Conservation (phyloP, 2,329 filamentous ascomycete genomes). For the Dactylellina leptospora region DNA sequence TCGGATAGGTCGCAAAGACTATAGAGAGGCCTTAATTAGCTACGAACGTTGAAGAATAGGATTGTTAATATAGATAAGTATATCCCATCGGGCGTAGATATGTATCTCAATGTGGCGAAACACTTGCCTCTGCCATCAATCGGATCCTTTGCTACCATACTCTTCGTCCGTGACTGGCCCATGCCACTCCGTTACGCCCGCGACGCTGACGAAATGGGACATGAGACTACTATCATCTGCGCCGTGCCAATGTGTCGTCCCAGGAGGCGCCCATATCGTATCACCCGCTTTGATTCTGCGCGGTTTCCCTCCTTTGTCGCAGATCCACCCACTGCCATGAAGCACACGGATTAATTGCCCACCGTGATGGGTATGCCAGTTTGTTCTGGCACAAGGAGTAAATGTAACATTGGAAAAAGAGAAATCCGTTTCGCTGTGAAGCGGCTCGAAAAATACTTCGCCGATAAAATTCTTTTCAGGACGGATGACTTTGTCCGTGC, state of each 20-base stretch:
- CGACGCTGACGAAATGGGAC: conserved; percentile 61
- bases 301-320: conserved; percentile 61
- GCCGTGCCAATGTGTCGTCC: conserved; percentile 64
- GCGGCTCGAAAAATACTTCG: conserved; percentile 58
- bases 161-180: conserved; percentile 60
- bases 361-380: conserved; percentile 63
- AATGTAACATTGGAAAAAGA: conserved; percentile 61
- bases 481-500: neutral
- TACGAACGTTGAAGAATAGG: too few species aligned
- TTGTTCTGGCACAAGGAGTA: conserved; percentile 62
- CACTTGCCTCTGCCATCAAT: too few species aligned
- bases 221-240: conserved; percentile 61
- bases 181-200: conserved; percentile 61
- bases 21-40: too few species aligned
- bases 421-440: conserved; percentile 57
- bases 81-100: too few species aligned
- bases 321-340: conserved; percentile 62
- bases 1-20: too few species aligned
- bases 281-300: conserved; percentile 61
- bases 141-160: conserved; percentile 56
- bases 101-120: too few species aligned
- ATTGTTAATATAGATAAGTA: too few species aligned
- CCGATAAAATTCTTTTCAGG: conserved; percentile 57
- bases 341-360: conserved; percentile 62
- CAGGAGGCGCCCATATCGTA: conserved; percentile 61